Evolutionary conservation across 805 yeast genomes (phyloP).

Genomic region (Cyberlindnera saturnus): DNA sequence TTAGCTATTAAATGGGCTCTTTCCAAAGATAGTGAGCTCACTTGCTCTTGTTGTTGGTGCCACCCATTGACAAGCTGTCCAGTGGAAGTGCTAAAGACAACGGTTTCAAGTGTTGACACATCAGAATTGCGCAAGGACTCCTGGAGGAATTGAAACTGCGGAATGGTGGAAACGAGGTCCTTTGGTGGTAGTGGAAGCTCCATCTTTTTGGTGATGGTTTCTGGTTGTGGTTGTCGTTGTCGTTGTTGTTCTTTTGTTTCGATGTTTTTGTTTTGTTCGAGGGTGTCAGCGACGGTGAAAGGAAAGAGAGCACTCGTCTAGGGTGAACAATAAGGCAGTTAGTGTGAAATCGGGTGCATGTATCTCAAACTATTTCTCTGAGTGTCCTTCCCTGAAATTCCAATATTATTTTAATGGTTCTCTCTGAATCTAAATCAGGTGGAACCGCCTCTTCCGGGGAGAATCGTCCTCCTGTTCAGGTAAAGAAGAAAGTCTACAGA

Average conservation of each 20-base stretch:
- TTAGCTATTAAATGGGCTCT: neutral
- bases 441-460: no score
- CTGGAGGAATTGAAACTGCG: constrained; percentile 9
- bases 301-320: no score
- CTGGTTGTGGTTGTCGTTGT: neutral
- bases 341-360: no score
- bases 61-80: constrained; percentile 10
- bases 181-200: constrained; percentile 7
- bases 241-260: neutral
- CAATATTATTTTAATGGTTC: no score
- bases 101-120: constrained; percentile 1
- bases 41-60: constrained; percentile 4
- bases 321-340: no score
- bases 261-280: no score
- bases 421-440: no score
- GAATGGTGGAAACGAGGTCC: constrained; percentile 2
- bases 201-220: neutral
- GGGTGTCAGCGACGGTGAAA: no score
- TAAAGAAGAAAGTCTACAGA: no score
- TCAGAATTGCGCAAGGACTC: neutral
- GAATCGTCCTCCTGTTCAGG: no score
- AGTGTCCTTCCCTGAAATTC: no score
- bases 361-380: no score
- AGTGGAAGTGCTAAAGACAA: constrained; percentile 2
- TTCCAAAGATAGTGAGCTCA: neutral